These are phyloP conservation scores for Pisolithus albus DNA, from an alignment of 768 basidiomycete species.

Conservation along the genomic window DNA sequence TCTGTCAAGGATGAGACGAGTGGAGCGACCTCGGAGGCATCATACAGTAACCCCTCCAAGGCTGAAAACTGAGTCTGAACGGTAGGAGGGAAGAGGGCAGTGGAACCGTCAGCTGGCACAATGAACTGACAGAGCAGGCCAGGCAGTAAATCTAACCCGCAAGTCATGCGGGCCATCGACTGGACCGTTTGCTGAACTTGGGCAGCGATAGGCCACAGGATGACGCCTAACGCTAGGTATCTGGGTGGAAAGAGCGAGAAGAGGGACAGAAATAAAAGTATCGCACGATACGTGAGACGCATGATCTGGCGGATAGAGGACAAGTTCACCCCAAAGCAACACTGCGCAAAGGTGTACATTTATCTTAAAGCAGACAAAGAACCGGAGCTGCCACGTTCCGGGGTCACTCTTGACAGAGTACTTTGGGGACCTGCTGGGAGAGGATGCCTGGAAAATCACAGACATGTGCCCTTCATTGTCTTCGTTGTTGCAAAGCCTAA, in stretches of 20 bases:
- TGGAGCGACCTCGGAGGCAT: background rate
- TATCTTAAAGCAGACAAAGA: background rate
- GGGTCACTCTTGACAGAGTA: background rate
- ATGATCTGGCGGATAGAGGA: background rate
- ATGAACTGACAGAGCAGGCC: background rate
- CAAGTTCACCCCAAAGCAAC: background rate
- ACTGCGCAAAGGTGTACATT: background rate
- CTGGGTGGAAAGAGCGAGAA: background rate
- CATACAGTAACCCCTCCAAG: background rate
- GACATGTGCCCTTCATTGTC: no score
- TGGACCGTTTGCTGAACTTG: background rate
- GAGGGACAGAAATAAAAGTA: background rate
- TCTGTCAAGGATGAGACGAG: background rate
- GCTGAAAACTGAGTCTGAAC: background rate
- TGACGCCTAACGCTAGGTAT: background rate
- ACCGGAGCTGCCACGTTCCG: background rate
- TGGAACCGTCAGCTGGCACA: background rate
- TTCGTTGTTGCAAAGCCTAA: no score
- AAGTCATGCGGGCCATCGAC: background rate
- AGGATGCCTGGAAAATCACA: background rate
- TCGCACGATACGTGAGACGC: background rate
- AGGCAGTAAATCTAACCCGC: background rate
- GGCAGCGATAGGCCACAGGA: background rate
- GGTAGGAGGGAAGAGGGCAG: background rate
- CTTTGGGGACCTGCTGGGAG: background rate